Evolutionary conservation across 2,329 filamentous ascomycete species (phyloP).

Genomic region (Penicillium decumbens): DNA sequence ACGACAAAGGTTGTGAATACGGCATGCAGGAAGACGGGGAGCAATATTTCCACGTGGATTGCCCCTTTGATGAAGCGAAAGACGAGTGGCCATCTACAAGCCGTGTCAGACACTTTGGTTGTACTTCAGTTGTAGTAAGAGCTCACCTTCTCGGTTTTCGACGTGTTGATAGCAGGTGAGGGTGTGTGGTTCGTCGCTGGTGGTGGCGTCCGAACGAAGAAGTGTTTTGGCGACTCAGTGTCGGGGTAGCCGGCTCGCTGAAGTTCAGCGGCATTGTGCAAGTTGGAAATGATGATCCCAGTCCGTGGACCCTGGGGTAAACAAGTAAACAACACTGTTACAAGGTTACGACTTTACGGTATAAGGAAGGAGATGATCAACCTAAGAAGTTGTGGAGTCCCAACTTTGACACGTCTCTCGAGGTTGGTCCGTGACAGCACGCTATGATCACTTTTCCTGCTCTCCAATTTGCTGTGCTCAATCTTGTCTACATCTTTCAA

Average conservation of each 20-base stretch:
- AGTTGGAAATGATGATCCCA: neutral
- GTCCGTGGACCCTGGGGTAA: neutral
- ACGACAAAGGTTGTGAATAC: conserved; percentile 56
- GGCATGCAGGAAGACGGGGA: conserved; percentile 56
- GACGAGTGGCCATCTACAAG: conserved; percentile 56
- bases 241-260: conserved; percentile 29
- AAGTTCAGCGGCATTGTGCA: conserved; percentile 28
- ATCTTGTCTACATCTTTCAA: neutral
- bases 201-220: conserved; percentile 19
- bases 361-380: neutral
- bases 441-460: neutral
- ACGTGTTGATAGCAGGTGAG: conserved; percentile 30
- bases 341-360: neutral
- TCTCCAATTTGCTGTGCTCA: neutral
- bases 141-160: conserved; percentile 30
- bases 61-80: conserved; percentile 62
- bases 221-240: conserved; percentile 31
- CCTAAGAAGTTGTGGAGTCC: neutral
- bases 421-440: neutral
- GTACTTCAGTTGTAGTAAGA: too few relatives aligned
- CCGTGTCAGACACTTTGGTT: neutral
- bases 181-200: conserved; percentile 26
- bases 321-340: neutral
- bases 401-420: neutral
- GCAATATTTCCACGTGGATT: conserved; percentile 55